Percentiles rank a stretch among this genome's conserved stretches.
These are phyloP conservation scores for Fusarium sp. DNA, from an alignment of 2,329 filamentous ascomycete species.

Conservation along the genomic window DNA sequence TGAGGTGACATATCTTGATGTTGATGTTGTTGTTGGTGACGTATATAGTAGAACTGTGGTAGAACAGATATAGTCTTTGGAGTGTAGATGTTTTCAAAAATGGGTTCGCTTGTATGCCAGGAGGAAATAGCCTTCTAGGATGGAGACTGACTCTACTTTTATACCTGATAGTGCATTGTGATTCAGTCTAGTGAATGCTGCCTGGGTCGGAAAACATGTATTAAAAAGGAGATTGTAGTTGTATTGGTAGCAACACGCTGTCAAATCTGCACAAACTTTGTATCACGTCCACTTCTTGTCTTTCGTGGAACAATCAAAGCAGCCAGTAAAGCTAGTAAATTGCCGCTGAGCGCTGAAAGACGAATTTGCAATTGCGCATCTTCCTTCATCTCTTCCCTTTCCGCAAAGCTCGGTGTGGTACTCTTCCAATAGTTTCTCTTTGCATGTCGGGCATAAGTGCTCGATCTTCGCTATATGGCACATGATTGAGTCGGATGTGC, in stretches of 20 bases:
- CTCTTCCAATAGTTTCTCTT: background rate
- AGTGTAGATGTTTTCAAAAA: background rate
- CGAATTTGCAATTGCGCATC: background rate
- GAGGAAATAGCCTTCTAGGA: rapidly evolving
- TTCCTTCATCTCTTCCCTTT: background rate
- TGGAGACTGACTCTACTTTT: background rate
- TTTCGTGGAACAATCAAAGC: background rate
- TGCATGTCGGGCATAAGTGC: background rate
- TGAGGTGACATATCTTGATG: background rate
- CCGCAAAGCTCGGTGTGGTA: background rate
- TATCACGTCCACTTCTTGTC: background rate
- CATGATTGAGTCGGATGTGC: rapidly evolving
- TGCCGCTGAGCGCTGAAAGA: background rate
- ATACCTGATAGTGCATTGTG: background rate
- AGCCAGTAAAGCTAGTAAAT: background rate
- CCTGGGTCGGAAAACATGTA: background rate
- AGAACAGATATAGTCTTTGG: background rate
- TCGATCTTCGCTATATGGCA: background rate
- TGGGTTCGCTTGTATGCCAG: background rate
- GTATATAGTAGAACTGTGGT: background rate
- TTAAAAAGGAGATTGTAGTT: background rate
- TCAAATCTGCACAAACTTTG: background rate
- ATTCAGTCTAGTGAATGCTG: background rate
- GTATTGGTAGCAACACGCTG: background rate
- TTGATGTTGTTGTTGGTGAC: background rate